Conservation (phyloP, 495 filamentous ascomycete genomes). For the Aspergillus hancockii region DNA sequence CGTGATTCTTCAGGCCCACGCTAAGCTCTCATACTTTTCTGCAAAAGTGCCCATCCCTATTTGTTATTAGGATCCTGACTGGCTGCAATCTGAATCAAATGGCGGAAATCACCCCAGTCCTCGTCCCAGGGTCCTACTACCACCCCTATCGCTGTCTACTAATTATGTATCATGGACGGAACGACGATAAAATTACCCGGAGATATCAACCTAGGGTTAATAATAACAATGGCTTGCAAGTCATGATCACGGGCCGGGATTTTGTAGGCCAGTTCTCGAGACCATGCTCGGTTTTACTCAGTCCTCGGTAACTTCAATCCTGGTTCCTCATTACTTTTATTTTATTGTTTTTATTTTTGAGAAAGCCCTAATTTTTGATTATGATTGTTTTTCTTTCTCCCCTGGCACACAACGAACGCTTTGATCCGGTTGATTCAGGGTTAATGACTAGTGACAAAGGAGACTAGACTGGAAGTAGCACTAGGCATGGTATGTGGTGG, state of each 20-base stretch:
- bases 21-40: background rate
- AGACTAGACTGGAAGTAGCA: background rate
- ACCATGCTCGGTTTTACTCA: background rate
- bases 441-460: background rate
- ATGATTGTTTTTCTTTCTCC: background rate
- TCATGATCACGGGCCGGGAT: background rate
- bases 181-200: background rate
- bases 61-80: background rate
- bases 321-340: background rate
- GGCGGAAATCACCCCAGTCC: background rate
- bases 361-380: background rate
- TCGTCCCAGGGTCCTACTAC: background rate
- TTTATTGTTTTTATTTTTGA: background rate
- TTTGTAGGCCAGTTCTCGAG: background rate
- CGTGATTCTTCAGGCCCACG: slow-evolving; percentile 4
- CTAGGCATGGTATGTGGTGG: background rate
- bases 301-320: background rate
- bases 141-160: background rate
- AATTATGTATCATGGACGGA: background rate
- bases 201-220: background rate
- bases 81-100: background rate
- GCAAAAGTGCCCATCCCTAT: slow-evolving; percentile 1
- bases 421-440: background rate
- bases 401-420: background rate
- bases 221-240: background rate